Evolutionary conservation across 2,329 filamentous ascomycete species (phyloP), one percentile per base, ranked within the genome.

Genomic region (Tolypocladium sp.): DNA sequence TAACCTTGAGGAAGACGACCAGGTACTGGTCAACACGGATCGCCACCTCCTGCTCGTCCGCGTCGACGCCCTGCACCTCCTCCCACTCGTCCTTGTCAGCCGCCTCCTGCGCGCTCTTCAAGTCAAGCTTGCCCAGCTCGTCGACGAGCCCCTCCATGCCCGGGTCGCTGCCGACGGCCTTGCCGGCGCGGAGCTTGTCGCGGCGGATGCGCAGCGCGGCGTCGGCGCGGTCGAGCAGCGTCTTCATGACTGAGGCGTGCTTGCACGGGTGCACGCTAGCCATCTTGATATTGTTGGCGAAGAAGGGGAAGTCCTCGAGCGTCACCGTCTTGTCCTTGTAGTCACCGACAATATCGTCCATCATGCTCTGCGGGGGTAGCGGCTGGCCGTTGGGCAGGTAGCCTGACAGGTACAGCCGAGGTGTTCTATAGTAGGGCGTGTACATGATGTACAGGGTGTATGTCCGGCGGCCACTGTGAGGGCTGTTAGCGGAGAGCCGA

Each of bases 321-420:
- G 94, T 99, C 61, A 99, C 94, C 0, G 94, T 99, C 81, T 99
- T 99, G 78, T 96, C 92, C 72, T 95, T 95, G 80, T 96, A 96
- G 78, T 96, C 92, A 62, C 92, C 92, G 41, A 96, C 90, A 59
- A 96, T 96, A 72, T 96, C 92, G 74, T 96, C 91, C 90, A 96
- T 95, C 92, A 96, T 96, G 57, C 88, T 80, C 57, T 89, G 83
- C 3, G 92, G 92, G 4, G 89, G 85, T 0, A 96, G 86, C 2
- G 92, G 92, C 64, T 92, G 89, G 35, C 90, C 90, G 60, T 85
- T 84, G 33, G 89, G 83, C 15, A 85, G 79, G 74, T 97, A 97
- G 68, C 94, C 94, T 0, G 92, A 95, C 55, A 99, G 86, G 74
- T 97, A 99, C 68, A 97, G 85, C 40, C 94, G 91, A 0, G 94